Evolutionary conservation across 176 grass and related monocot genomes (phyloP), one percentile per base, ranked within the genome.

Genomic region (Aegilops umbellulata): DNA sequence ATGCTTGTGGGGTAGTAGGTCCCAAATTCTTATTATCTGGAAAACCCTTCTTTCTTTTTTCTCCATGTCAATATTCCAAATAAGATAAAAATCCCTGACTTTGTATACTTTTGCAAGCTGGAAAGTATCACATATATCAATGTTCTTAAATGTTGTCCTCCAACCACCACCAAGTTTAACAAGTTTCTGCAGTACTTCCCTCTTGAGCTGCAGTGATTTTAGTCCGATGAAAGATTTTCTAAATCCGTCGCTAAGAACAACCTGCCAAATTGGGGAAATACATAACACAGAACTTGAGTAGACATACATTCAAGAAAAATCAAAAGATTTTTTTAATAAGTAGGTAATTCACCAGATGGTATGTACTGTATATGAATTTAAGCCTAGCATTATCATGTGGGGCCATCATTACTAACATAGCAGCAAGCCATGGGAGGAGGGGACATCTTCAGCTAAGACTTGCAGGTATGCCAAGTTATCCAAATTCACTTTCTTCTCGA

Each of bases 1-100:
- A 22, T 92, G 12, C 41, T 53, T 79, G 58, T 82, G 71, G 17
- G 92, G 80, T 10, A 91, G 39, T n/a, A 97, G 12, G 39, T 97
- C 86, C 94, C 92, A 97, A 26, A 97, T 79, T 83, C 86, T 97
- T 64, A 97, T 84, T 69, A 92, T 92, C 68, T 97, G 94, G 10
- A 79, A 36, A 82, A 83, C 90, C 23, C 57, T 88, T 49, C 41
- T 49, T 42, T 85, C 83, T 1, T 83, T 73, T 60, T 87, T 94
- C 32, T 86, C 79, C 34, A 97, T 35, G 58, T 97, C 94, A 77
- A 61, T 85, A 72, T 90, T 94, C 92, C 94, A 97, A 83, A 97
- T 68, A 84, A 97, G 80, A 88, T 81, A 91, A 19, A 89, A 80
- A 0, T 91, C 88, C 17, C 39, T 82, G 36, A 92, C 79, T 26